A percentile compares a stretch with the other conserved stretches of the same genome.
Evolutionary conservation across 495 filamentous ascomycete species (phyloP).

Genomic region (Penicillium chermesinum): DNA sequence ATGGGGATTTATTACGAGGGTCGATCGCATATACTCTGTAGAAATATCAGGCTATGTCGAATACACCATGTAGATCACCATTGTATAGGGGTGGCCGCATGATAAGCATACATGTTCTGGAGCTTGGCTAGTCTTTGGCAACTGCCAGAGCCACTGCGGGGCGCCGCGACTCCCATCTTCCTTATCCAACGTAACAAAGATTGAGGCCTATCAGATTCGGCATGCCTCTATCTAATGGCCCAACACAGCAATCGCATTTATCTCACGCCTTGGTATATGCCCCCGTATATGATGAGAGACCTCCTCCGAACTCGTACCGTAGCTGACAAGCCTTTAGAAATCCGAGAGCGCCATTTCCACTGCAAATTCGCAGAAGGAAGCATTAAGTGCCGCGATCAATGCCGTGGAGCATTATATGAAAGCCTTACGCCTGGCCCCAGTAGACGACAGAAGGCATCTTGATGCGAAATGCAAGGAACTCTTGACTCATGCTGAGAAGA

Average conservation of each 20-base stretch:
- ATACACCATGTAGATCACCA: too few species aligned
- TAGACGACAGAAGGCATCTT: slow-evolving; percentile 53
- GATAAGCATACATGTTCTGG: too few species aligned
- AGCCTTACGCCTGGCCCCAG: slow-evolving; percentile 51
- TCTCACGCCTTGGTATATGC: slow-evolving; percentile 1
- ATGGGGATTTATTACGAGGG: too few species aligned
- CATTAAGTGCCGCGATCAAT: slow-evolving; percentile 66
- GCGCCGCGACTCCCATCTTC: neutral
- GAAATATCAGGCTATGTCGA: too few species aligned
- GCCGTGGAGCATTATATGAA: slow-evolving; percentile 76
- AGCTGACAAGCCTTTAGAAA: slow-evolving; percentile 45
- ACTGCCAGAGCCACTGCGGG: too few species aligned
- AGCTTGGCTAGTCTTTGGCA: too few species aligned
- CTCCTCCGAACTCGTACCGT: neutral
- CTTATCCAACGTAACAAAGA: neutral
- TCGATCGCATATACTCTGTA: too few species aligned
- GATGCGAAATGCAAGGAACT: slow-evolving; percentile 62
- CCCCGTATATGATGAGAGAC: neutral
- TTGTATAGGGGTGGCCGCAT: too few species aligned
- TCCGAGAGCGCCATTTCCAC: slow-evolving; percentile 52
- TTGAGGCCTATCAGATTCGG: neutral
- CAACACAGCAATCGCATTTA: neutral
- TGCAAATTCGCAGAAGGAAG: slow-evolving; percentile 56
- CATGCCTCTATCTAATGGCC: neutral
- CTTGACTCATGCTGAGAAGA: slow-evolving; percentile 62